Percentiles rank a stretch among this genome's conserved stretches.
phyloP scores from a whole-genome alignment of 139 green algal species.

The Parachlorella kessleri region DNA sequence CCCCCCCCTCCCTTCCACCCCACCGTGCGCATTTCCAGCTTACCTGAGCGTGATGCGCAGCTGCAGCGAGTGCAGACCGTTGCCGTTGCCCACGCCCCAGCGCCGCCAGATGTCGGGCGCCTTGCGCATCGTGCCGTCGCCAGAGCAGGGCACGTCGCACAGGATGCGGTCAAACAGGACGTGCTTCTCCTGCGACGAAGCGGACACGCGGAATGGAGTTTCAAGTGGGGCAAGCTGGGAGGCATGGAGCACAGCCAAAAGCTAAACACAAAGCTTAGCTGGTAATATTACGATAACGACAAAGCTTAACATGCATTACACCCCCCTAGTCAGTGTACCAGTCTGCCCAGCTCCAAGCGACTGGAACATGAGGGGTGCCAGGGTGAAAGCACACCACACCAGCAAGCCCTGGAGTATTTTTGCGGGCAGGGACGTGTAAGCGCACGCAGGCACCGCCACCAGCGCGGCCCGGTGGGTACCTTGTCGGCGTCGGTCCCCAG shows the following conservation, averaged over 20 bases:
- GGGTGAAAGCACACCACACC: no score
- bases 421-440: no score
- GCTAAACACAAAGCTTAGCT: no score
- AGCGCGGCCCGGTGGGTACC: background rate
- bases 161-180: conserved; percentile 91
- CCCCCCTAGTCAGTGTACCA: no score
- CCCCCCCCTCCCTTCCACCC: background rate
- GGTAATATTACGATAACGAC: no score
- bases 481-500: conserved; percentile 7
- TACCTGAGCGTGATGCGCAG: conserved; percentile 60
- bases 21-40: background rate
- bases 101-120: conserved; percentile 95
- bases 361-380: no score
- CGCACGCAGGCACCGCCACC: background rate
- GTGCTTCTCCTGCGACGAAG: background rate
- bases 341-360: no score
- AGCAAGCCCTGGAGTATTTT: no score
- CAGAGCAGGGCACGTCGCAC: conserved; percentile 96
- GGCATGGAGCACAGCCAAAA: no score
- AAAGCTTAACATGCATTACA: no score
- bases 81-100: conserved; percentile 79
- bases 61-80: conserved; percentile 93
- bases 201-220: no score
- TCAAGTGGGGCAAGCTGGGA: no score
- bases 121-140: conserved; percentile 98